Conservation (phyloP, 2,329 filamentous ascomycete species). For the Fusarium continuum region DNA sequence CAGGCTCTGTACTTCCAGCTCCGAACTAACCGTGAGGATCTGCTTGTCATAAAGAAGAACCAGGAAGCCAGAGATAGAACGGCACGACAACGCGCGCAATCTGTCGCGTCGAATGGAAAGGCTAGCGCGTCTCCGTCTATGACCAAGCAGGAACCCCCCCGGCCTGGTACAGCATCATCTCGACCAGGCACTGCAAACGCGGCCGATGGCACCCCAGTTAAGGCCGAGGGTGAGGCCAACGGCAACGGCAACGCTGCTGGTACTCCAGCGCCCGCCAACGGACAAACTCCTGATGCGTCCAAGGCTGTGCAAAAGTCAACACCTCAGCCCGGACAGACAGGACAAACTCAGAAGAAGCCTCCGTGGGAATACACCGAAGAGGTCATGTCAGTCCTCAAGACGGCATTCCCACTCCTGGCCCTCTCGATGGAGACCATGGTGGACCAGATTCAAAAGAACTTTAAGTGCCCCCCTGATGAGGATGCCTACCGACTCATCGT, state of each 20-base stretch:
- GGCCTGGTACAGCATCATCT: constrained; percentile 52
- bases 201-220: constrained; percentile 53
- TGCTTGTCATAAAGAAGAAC: constrained; percentile 88
- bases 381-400: constrained; percentile 94
- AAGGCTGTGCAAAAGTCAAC: constrained; percentile 36
- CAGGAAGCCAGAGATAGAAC: constrained; percentile 78
- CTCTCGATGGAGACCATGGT: constrained; percentile 99
- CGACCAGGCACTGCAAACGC: constrained; percentile 63
- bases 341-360: constrained; percentile 69
- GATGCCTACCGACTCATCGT: constrained; percentile 97
- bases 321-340: constrained; percentile 27
- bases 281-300: constrained; percentile 38
- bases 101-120: constrained; percentile 56
- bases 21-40: constrained; percentile 91
- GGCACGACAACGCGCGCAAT: constrained; percentile 60
- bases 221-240: constrained; percentile 56
- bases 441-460: constrained; percentile 98
- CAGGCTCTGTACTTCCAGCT: constrained; percentile 97
- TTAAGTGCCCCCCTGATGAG: constrained; percentile 98
- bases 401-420: constrained; percentile 93
- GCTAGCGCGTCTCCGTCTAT: constrained; percentile 58
- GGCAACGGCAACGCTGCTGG: constrained; percentile 39
- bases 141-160: constrained; percentile 62
- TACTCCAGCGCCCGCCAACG: constrained; percentile 42
- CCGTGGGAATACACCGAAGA: constrained; percentile 98